Evolutionary conservation across 1,284 basidiomycete species (phyloP).

Genomic region (Anthracocystis walkeri): DNA sequence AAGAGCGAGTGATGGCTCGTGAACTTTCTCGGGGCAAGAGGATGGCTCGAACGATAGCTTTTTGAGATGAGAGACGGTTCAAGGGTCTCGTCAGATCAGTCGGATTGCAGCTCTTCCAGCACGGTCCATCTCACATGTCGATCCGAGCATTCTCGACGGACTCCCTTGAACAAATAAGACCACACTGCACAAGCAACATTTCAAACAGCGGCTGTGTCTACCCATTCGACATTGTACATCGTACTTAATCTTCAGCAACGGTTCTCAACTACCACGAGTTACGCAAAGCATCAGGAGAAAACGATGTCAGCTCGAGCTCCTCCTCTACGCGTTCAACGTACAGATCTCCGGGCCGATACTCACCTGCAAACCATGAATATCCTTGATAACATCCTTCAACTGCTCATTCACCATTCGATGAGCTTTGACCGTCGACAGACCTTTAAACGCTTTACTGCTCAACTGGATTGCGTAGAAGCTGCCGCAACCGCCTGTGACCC

Average conservation of each 20-base stretch:
- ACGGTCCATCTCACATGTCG: no score
- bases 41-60: no score
- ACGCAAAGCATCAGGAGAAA: background rate
- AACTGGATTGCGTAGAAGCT: constrained; percentile 95
- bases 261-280: constrained; percentile 30
- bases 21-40: no score
- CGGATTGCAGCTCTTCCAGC: no score
- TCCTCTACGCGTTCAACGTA: background rate
- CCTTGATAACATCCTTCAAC: constrained; percentile 88
- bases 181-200: no score
- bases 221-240: background rate
- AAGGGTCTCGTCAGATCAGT: no score
- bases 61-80: no score
- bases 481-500: constrained; percentile 81
- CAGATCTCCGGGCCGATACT: constrained; percentile 50
- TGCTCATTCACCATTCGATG: constrained; percentile 89
- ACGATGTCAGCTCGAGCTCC: background rate
- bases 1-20: no score
- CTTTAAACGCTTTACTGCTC: constrained; percentile 85
- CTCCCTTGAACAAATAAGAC: no score
- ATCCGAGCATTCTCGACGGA: no score
- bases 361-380: constrained; percentile 94
- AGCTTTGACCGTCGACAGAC: constrained; percentile 88
- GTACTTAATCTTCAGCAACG: constrained; percentile 34
- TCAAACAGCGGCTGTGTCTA: no score